phyloP scores from a whole-genome alignment of 768 basidiomycete species.

The Nidularia sp. region DNA sequence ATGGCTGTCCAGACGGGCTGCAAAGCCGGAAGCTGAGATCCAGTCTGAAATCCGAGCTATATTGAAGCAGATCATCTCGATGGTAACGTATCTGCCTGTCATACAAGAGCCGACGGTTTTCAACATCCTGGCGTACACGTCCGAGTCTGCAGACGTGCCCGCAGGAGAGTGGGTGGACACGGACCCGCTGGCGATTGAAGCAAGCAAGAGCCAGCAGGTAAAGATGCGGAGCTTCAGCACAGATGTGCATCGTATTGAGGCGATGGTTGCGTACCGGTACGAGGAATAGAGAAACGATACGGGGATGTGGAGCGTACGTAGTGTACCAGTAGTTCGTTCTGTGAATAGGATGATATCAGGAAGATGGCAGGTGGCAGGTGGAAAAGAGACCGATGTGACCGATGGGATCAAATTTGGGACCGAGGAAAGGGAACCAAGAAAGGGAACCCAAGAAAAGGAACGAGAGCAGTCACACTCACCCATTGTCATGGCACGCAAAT shows the following conservation, averaged over 20 bases:
- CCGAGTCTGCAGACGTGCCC: constrained; percentile 87
- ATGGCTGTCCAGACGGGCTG: constrained; percentile 32
- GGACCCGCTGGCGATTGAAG: constrained; percentile 88
- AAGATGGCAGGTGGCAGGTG: not conserved
- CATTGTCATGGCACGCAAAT: constrained; percentile 21
- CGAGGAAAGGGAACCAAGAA: not conserved
- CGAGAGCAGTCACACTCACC: not conserved
- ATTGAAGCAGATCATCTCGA: constrained; percentile 96
- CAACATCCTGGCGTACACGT: constrained; percentile 96
- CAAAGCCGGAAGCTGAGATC: constrained; percentile 84
- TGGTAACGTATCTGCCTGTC: constrained; percentile 94
- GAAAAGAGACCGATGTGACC: constrained; percentile 12
- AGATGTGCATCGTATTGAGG: constrained; percentile 95
- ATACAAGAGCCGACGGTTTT: constrained; percentile 95
- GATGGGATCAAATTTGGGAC: constrained; percentile 20
- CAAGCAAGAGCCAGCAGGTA: constrained; percentile 89
- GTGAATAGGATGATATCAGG: not conserved
- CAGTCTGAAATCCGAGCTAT: constrained; percentile 97
- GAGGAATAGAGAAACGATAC: constrained; percentile 50
- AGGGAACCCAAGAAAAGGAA: not conserved
- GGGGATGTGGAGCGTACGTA: not conserved
- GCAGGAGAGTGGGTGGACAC: constrained; percentile 96
- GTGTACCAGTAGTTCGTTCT: not conserved
- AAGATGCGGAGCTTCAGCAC: constrained; percentile 96
- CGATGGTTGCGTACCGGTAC: constrained; percentile 96